phyloP scores from a whole-genome alignment of 2,329 filamentous ascomycete genomes.

The Cyanodermella asteris region DNA sequence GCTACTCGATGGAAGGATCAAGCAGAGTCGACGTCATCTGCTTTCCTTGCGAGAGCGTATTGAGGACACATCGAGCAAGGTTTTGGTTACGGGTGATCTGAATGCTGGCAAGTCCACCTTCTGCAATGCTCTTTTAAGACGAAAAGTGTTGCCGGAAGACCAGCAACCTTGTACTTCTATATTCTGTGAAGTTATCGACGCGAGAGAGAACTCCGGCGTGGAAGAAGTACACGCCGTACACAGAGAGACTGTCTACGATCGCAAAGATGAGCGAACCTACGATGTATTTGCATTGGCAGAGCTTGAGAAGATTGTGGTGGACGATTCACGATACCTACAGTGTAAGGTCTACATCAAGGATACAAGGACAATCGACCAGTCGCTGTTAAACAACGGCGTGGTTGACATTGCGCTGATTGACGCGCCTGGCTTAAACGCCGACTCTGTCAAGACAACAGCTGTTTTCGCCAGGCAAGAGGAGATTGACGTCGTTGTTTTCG shows the following conservation, averaged over 20 bases:
- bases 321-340: slow-evolving; percentile 73
- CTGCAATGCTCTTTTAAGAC: slow-evolving; percentile 83
- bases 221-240: slow-evolving; percentile 95
- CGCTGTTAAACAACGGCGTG: slow-evolving; percentile 86
- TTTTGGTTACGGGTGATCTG: slow-evolving; percentile 81
- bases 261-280: slow-evolving; percentile 84
- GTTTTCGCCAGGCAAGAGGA: slow-evolving; percentile 95
- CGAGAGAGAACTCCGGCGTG: slow-evolving; percentile 67
- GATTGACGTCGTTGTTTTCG: slow-evolving; percentile 96
- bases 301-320: slow-evolving; percentile 71
- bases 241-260: slow-evolving; percentile 56
- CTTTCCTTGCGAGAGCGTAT: slow-evolving; percentile 75
- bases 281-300: slow-evolving; percentile 60
- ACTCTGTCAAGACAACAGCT: slow-evolving; percentile 91
- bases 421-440: slow-evolving; percentile 82
- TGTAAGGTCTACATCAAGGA: slow-evolving; percentile 97
- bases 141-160: slow-evolving; percentile 86
- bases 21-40: slow-evolving; percentile 79
- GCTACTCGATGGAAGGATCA: slow-evolving; percentile 80
- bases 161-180: slow-evolving; percentile 97
- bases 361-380: slow-evolving; percentile 71
- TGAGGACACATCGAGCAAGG: slow-evolving; percentile 92
- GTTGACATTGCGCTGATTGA: slow-evolving; percentile 97
- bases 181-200: slow-evolving; percentile 91
- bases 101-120: slow-evolving; percentile 98